Base-by-base conservation (phyloP, 805 yeast genomes). In the Candida silvicultrix region DNA sequence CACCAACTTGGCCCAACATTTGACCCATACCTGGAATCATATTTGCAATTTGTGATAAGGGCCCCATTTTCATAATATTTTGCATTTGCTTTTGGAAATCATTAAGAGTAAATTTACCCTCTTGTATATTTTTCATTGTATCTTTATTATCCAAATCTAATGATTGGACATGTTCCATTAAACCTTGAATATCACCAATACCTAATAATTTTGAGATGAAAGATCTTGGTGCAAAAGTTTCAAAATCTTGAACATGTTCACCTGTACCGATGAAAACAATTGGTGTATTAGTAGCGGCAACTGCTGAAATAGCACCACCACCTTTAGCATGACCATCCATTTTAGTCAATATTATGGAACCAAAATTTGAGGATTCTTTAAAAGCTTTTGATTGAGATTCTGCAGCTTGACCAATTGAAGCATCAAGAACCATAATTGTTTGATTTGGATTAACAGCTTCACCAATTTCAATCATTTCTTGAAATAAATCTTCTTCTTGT, bases 281-380 rank as follows among this genome's bases (percentile, higher is more conserved):
- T 8, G 99, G 99, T 0, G 98, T 94, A 45, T 86, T 76, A 2
- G 98, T 92, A 2, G 97, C 94, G 2, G 99, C 99, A 45, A 92
- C 97, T 0, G 99, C 99, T 36, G 97, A 89, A 45, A 92, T 90
- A 28, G 99, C 99, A 73, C 99, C 99, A 69, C 99, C 99, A 65
- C 99, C 99, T 68, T 86, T 92, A 35, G 98, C 99, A 60, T 94
- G 97, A 44, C 98, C 98, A 67, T 92, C 99, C 95, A 92, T 82
- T 65, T 92, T 92, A 20, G 99, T 92, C 61, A 92, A 75, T 49
- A 92, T 85, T 52, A 92, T 92, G 22, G 97, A 89, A 57, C 99
- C 99, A 60, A 94, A 94, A 61, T 92, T 83, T 5, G 97, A 74
- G 29, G 90, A 80, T 44, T 90, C 96, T 66, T 92, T 94, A 70